Evolutionary conservation across 306 rosid genomes (phyloP), one percentile per base, ranked within the genome.

Genomic region (Cucurbita moschata): DNA sequence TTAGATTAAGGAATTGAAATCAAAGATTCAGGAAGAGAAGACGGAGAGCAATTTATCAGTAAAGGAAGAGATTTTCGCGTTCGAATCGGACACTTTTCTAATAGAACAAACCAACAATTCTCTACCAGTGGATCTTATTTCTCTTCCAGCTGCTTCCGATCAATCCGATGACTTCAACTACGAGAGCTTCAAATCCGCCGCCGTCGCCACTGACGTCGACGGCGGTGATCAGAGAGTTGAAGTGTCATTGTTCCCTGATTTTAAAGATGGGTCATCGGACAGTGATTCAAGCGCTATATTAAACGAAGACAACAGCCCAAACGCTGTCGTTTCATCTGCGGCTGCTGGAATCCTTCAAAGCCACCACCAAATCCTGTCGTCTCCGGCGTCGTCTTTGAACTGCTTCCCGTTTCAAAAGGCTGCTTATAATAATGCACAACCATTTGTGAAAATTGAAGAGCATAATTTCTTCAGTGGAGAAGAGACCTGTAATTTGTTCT

Each of bases 271-370:
- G 1, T 82, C 87, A 42, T 93, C 98, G 0, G 98, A 93, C 58
- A 93, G 98, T 14, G 98, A 94, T 76, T 87, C 99, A 0, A 94
- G 99, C 42, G 97, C 97, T 19, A 88, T 94, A 75, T 58, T 94
- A 74, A 94, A 91, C 78, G 99, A 94, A 50, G 97, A 77, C 40
- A 75, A 53, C 66, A 85, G 96, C 55, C 89, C 90, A 8, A 87
- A 86, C 78, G 89, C 53, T 9, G 71, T 65, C 11, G 71, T 43
- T 3, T 65, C 71, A 0, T 65, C 71, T 1, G 30, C 71, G 15
- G 50, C 53, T 18, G 70, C 53, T 6, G 73, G 71, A 75, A 79
- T 79, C 15, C 79, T 82, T 43, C 89, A 81, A 35, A 76, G 79
- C 79, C 77, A 82, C 57, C 84, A 80, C 5, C 78, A 72, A 19